Conservation (phyloP, 2,329 filamentous ascomycete genomes). For the Diaporthe vexans region DNA sequence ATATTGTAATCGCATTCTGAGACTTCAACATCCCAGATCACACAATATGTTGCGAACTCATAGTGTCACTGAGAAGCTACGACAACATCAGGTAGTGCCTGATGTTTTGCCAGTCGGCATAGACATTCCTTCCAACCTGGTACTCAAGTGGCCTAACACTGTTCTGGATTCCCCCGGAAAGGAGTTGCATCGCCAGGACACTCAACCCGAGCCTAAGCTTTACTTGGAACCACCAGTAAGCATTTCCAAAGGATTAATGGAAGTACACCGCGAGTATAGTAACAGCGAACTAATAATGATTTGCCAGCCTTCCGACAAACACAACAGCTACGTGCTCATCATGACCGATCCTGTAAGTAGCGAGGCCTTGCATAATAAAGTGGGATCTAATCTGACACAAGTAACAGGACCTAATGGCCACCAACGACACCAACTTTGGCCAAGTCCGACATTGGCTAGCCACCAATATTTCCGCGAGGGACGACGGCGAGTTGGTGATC, state of each 20-base stretch:
- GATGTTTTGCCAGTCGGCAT: neutral
- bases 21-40: too few species aligned
- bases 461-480: neutral
- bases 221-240: neutral
- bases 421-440: neutral
- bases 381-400: neutral
- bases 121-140: neutral
- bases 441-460: neutral
- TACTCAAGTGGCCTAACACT: neutral
- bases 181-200: neutral
- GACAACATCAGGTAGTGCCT: neutral
- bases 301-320: neutral
- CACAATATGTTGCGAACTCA: neutral
- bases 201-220: neutral
- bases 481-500: neutral
- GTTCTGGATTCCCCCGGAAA: neutral
- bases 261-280: too few species aligned
- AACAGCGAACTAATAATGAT: neutral
- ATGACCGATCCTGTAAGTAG: slow-evolving; percentile 5
- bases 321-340: neutral
- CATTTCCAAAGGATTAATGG: too few species aligned
- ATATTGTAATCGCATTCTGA: too few species aligned
- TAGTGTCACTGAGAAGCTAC: neutral
- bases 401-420: neutral
- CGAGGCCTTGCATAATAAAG: neutral